Conservation (phyloP, 2,329 filamentous ascomycete genomes). For the Alternaria infectoria region DNA sequence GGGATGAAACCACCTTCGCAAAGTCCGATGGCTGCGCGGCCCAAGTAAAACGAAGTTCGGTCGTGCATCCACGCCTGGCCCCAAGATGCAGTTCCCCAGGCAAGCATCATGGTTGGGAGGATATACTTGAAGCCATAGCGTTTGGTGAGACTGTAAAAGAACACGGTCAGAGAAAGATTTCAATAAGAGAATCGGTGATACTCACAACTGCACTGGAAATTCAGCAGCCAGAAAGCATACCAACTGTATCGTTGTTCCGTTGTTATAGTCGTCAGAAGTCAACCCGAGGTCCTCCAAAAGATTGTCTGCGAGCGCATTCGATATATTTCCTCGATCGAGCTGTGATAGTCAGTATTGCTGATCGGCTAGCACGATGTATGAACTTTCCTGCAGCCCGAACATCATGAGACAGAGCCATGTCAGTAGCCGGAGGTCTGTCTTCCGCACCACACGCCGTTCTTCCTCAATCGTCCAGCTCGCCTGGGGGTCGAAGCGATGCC, state of each 20-base stretch:
- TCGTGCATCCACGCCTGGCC: constrained; percentile 70
- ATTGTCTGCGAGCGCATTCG: constrained; percentile 41
- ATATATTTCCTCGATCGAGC: constrained; percentile 55
- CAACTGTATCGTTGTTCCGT: constrained; percentile 67
- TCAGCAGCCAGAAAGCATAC: constrained; percentile 74
- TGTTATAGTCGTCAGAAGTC: constrained; percentile 44
- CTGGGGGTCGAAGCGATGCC: constrained; percentile 63
- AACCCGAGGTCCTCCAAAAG: constrained; percentile 38
- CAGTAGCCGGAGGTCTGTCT: constrained; percentile 48
- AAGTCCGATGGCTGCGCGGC: constrained; percentile 51
- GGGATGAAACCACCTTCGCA: constrained; percentile 63
- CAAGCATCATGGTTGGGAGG: constrained; percentile 53
- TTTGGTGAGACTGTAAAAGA: constrained; percentile 45
- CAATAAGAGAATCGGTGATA: neutral
- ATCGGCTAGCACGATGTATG: neutral
- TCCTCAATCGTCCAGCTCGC: constrained; percentile 63
- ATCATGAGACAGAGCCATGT: constrained; percentile 48
- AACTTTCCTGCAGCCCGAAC: constrained; percentile 45
- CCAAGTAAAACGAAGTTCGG: constrained; percentile 51
- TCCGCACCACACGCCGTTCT: constrained; percentile 61
- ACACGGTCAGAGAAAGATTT: neutral
- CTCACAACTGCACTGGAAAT: constrained; percentile 49
- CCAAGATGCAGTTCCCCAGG: constrained; percentile 57
- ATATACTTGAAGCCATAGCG: constrained; percentile 52
- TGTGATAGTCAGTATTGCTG: constrained; percentile 40